Conservation (phyloP, 495 filamentous ascomycete genomes). For the Penicillium fimorum region DNA sequence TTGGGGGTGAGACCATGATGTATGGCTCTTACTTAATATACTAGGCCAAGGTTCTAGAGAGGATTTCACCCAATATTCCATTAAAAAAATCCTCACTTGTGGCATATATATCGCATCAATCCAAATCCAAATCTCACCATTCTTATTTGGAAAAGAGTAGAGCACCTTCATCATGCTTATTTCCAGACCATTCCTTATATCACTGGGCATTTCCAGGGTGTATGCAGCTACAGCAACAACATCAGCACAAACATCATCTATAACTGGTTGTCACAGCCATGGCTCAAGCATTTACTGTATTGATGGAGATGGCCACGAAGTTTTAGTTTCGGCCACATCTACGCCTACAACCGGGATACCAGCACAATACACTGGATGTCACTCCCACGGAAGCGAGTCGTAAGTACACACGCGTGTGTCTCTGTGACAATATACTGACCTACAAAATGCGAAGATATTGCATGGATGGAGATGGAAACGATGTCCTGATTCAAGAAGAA, state of each 20-base stretch:
- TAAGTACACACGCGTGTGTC: slow-evolving; percentile 22
- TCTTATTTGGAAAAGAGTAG: not conserved
- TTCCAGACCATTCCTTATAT: slow-evolving; percentile 15
- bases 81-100: not conserved
- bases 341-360: slow-evolving; percentile 46
- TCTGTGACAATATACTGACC: not conserved
- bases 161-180: slow-evolving; percentile 10
- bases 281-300: slow-evolving; percentile 43
- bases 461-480: slow-evolving; percentile 45
- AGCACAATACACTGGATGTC: slow-evolving; percentile 51
- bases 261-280: slow-evolving; percentile 44
- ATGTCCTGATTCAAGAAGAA: slow-evolving; percentile 40
- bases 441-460: slow-evolving; percentile 41
- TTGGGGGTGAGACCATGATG: slow-evolving; percentile 7
- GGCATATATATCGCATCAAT: not conserved
- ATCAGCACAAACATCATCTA: slow-evolving; percentile 23
- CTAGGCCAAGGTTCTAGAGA: not conserved
- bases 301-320: slow-evolving; percentile 36
- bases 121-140: not conserved
- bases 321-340: slow-evolving; percentile 37
- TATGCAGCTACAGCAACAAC: slow-evolving; percentile 24
- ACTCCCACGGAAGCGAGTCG: slow-evolving; percentile 47
- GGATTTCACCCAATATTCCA: not conserved
- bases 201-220: slow-evolving; percentile 8
- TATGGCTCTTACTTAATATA: not conserved